Conservation (phyloP, 2,329 filamentous ascomycete genomes). For the Dactylellina leptospora region DNA sequence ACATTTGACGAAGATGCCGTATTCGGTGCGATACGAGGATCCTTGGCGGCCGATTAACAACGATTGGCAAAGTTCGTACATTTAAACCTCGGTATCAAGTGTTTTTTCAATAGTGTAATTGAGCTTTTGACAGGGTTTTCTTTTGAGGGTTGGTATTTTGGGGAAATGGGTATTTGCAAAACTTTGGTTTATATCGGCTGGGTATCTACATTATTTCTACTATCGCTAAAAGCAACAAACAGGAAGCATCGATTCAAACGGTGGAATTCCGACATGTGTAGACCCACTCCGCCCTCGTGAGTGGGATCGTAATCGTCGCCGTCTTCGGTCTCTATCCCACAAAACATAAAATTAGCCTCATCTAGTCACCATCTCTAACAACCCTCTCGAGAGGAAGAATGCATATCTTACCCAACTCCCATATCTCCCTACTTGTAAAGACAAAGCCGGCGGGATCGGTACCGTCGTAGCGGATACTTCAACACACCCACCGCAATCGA, state of each 20-base stretch:
- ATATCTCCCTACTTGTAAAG: neutral
- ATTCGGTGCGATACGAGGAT: neutral
- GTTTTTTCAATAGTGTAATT: too few species aligned
- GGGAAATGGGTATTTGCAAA: too few species aligned
- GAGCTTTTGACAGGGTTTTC: too few species aligned
- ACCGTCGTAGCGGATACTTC: neutral
- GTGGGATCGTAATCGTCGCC: neutral
- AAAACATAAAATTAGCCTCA: neutral
- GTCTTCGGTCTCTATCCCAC: conserved; percentile 1
- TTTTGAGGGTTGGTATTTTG: too few species aligned
- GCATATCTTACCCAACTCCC: neutral
- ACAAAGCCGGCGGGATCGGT: neutral
- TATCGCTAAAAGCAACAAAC: too few species aligned
- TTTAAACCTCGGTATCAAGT: neutral
- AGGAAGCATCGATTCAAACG: too few species aligned
- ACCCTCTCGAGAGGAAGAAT: neutral
- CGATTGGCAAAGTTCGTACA: neutral
- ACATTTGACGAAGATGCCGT: neutral
- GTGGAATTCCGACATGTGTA: conserved; percentile 1
- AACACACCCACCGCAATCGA: neutral
- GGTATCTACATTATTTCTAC: too few species aligned
- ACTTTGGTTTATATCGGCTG: too few species aligned
- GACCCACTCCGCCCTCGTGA: neutral
- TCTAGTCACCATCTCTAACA: too few species aligned
- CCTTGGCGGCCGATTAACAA: neutral